Evolutionary conservation across 2,329 filamentous ascomycete genomes (phyloP), one percentile per base, ranked within the genome.

Genomic region (Ophiostoma ips): DNA sequence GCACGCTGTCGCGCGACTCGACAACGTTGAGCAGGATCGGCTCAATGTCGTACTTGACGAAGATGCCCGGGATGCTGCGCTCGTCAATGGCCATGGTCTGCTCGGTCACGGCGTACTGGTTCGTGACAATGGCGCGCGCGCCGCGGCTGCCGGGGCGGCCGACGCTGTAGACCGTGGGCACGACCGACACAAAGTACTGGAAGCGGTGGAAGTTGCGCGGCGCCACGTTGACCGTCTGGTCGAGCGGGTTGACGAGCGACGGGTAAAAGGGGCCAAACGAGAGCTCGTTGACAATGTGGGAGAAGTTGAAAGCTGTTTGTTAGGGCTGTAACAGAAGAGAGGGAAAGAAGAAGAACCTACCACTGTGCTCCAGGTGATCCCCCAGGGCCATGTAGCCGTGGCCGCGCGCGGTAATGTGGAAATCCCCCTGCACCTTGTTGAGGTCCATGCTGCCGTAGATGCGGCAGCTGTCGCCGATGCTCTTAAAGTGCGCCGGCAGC

Each of bases 1-100:
- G 67, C 52, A 95, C 71, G 40, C 84, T 75, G 51, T 83, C 81
- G 61, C 88, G 79, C 60, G 81, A 79, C 69, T 96, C 90, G 54
- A 83, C 83, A 38, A 98, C 83, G 28, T 84, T 82, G 49, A 98
- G 72, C 64, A 92, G 70, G 59, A 98, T 89, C 1, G 92, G 92
- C 71, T 98, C 92, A 59, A 98, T 95, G 64, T 96, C 90, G 68
- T 94, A 98, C 70, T 96, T 98, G 76, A 98, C 86, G 64, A 96
- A 98, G 55, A 98, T 80, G 31, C 92, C 92, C 0, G 92, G 92
- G 1, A 95, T 77, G 52, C 71, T 69, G 58, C 72, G 79, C 60
- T 94, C 84, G 50, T 73, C 70, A 38, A 94, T 75, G 34, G 72
- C 68, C 59, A 81, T 78, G 58, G 77, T 83, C 70, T 96, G 89